phyloP scores from a whole-genome alignment of 1,139 yeast species.

The Taphrina sp. region DNA sequence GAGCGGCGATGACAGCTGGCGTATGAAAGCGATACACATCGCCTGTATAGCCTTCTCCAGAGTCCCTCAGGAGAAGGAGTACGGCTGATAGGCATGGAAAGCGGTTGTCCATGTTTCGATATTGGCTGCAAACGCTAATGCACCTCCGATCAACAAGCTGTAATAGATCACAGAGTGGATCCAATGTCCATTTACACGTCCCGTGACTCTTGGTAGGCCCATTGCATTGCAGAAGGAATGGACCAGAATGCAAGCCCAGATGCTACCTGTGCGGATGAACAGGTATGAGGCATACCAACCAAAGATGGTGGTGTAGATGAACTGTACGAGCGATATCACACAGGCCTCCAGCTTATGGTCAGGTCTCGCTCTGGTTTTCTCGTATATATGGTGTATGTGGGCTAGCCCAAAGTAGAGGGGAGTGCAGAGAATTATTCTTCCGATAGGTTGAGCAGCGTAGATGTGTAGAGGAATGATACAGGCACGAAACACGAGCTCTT shows the following conservation, averaged over 20 bases:
- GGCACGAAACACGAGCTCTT: constrained; percentile 77
- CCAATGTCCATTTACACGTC: constrained; percentile 35
- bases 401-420: constrained; percentile 87
- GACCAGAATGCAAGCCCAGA: constrained; percentile 62
- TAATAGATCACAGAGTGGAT: constrained; percentile 47
- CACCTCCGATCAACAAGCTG: constrained; percentile 50
- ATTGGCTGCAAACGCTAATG: constrained; percentile 45
- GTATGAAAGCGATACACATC: too few species aligned
- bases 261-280: constrained; percentile 54
- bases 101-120: constrained; percentile 16
- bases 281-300: constrained; percentile 71
- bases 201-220: constrained; percentile 65
- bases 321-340: constrained; percentile 56
- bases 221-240: constrained; percentile 75
- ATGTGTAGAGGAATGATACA: constrained; percentile 52
- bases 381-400: constrained; percentile 80
- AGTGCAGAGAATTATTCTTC: constrained; percentile 48
- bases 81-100: constrained; percentile 9
- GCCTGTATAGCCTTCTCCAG: too few species aligned
- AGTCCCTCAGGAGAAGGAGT: constrained; percentile 12
- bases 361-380: constrained; percentile 39
- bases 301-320: constrained; percentile 71
- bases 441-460: constrained; percentile 42
- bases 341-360: constrained; percentile 47
- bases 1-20: too few species aligned